Conservation (phyloP, 176 grass and related monocot species). For the Rhipidocladum racemiflorum region DNA sequence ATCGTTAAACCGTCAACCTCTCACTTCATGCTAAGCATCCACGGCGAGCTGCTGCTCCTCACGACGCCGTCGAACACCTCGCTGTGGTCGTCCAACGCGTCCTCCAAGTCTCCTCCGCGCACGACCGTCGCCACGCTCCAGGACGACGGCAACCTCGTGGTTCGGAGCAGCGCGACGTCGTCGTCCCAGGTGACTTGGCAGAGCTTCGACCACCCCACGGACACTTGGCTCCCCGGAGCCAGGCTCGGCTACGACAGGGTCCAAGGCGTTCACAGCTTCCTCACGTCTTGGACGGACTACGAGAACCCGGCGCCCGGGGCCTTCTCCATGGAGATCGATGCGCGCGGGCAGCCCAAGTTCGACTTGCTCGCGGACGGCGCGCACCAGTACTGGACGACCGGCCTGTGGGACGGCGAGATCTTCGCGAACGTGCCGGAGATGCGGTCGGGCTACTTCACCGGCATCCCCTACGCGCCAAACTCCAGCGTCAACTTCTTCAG, state of each 20-base stretch:
- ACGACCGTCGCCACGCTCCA: conserved; percentile 46
- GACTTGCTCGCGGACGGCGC: conserved; percentile 19
- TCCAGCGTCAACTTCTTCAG: conserved; percentile 51
- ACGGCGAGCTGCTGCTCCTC: conserved; percentile 47
- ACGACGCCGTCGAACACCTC: conserved; percentile 6
- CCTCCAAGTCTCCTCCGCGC: conserved; percentile 25
- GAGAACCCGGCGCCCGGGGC: conserved; percentile 54
- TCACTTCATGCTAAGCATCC: conserved; percentile 29
- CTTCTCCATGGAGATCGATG: conserved; percentile 49
- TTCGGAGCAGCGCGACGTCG: conserved; percentile 16
- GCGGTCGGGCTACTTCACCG: conserved; percentile 51
- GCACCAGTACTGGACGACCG: conserved; percentile 50
- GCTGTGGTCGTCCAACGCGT: conserved; percentile 50
- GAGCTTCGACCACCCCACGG: conserved; percentile 72
- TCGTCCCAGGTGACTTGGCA: conserved; percentile 31
- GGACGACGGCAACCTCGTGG: conserved; percentile 61
- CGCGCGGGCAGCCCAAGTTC: conserved; percentile 32
- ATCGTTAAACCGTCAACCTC: conserved; percentile 33
- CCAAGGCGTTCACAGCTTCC: conserved; percentile 37
- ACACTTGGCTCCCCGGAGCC: conserved; percentile 65
- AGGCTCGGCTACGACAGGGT: conserved; percentile 47
- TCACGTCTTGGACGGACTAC: conserved; percentile 46
- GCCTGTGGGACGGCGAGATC: conserved; percentile 46
- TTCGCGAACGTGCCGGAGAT: conserved; percentile 64
- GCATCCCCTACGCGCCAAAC: conserved; percentile 41